A percentile compares a stretch with the other conserved stretches of the same genome.
phyloP scores from a whole-genome alignment of 139 green algal species.

The Ostreobium quekettii region DNA sequence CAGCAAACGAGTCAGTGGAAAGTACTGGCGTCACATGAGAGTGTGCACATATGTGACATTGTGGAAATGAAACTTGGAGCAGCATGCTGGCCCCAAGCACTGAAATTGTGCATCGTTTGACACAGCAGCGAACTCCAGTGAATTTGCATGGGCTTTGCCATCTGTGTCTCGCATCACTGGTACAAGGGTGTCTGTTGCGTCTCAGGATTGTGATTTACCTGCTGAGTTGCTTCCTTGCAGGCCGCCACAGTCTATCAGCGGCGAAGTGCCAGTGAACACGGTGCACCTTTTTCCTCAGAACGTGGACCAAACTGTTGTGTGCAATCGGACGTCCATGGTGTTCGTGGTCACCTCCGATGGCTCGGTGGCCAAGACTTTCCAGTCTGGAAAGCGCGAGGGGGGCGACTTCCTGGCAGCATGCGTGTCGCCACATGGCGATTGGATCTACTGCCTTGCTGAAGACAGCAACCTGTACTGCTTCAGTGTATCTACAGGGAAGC shows the following conservation, averaged over 20 bases:
- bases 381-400: conserved; percentile 65
- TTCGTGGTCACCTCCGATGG: conserved; percentile 70
- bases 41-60: too few species aligned
- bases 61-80: too few species aligned
- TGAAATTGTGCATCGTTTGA: too few species aligned
- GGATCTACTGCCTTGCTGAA: conserved; percentile 80
- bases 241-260: not conserved
- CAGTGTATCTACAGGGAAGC: conserved; percentile 44
- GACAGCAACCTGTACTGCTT: conserved; percentile 80
- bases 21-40: too few species aligned
- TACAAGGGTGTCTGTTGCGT: too few species aligned
- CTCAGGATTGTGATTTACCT: too few species aligned
- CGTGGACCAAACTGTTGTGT: conserved; percentile 81
- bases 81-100: too few species aligned
- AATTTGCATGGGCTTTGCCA: too few species aligned
- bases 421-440: conserved; percentile 77
- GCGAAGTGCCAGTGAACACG: conserved; percentile 59
- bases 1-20: too few species aligned
- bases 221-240: conserved; percentile 4
- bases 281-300: conserved; percentile 71
- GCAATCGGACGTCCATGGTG: conserved; percentile 57
- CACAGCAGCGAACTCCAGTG: too few species aligned
- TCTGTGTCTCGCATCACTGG: too few species aligned
- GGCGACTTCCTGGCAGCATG: conserved; percentile 64
- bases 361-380: conserved; percentile 64